Conservation (phyloP, 192 early-diverging fungal genomes). For the Thoreauomyces humboldtii region DNA sequence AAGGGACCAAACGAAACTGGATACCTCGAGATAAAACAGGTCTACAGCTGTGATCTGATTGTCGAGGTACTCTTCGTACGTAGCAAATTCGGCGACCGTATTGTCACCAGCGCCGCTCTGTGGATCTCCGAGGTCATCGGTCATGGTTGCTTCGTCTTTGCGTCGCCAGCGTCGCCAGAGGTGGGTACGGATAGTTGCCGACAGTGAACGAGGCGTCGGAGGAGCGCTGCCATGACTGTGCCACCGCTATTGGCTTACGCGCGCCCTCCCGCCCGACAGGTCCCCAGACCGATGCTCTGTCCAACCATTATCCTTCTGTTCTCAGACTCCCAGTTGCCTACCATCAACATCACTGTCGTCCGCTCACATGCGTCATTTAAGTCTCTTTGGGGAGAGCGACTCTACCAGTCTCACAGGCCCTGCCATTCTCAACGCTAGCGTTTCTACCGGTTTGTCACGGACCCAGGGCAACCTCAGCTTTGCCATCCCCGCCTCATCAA, state of each 20-base stretch:
- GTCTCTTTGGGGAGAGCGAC: not conserved
- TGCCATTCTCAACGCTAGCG: not conserved
- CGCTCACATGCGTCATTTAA: not conserved
- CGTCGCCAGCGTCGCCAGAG: too few species aligned
- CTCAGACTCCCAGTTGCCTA: too few species aligned
- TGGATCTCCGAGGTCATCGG: constrained; percentile 38
- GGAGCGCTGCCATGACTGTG: too few species aligned
- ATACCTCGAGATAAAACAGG: constrained; percentile 61
- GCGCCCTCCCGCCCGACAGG: too few species aligned
- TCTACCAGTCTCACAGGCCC: not conserved
- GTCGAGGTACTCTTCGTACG: constrained; percentile 66
- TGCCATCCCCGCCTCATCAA: not conserved
- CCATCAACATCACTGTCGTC: too few species aligned
- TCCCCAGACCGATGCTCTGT: too few species aligned
- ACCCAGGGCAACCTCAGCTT: not conserved
- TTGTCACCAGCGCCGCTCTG: constrained; percentile 46
- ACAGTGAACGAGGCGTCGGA: too few species aligned
- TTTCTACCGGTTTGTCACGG: not conserved
- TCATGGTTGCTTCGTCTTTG: constrained; percentile 30
- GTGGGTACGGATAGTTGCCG: too few species aligned
- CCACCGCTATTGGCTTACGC: too few species aligned
- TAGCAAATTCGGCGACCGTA: constrained; percentile 59
- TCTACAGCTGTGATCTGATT: constrained; percentile 59
- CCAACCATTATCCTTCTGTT: too few species aligned
- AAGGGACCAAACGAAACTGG: too few species aligned